Conservation (phyloP, 2,329 filamentous ascomycete genomes). For the Aschersonia sp. region DNA sequence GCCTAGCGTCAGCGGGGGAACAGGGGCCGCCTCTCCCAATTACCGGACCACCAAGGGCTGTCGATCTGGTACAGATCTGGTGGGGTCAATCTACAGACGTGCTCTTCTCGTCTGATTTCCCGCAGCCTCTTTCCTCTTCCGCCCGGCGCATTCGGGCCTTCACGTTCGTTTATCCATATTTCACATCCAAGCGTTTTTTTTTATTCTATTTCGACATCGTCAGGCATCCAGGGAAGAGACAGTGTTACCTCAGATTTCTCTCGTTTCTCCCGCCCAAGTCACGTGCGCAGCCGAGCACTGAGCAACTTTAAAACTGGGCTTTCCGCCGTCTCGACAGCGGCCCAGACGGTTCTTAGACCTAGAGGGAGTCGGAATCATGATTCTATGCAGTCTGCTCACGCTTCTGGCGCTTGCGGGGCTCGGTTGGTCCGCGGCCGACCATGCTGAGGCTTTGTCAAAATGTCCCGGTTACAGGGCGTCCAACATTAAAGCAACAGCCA, state of each 20-base stretch:
- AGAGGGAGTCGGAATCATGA: background rate
- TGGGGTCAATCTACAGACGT: background rate
- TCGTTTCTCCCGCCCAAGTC: background rate
- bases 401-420: background rate
- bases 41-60: background rate
- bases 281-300: too few species aligned
- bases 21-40: background rate
- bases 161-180: background rate
- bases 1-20: background rate
- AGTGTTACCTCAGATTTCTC: background rate
- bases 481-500: slow-evolving; percentile 36
- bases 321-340: too few species aligned
- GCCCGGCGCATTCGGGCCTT: background rate
- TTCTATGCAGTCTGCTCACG: background rate
- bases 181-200: background rate
- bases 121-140: background rate
- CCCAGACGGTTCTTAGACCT: background rate
- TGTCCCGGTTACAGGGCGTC: slow-evolving; percentile 58
- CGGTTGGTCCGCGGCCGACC: background rate
- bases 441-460: slow-evolving; percentile 15
- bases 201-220: background rate
- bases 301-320: too few species aligned
- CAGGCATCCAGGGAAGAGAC: background rate
- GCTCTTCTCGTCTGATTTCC: background rate
- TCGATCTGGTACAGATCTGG: background rate